These are phyloP conservation scores for Elsinoe arachidis DNA, from an alignment of 2,329 filamentous ascomycete genomes.

Conservation along the genomic window DNA sequence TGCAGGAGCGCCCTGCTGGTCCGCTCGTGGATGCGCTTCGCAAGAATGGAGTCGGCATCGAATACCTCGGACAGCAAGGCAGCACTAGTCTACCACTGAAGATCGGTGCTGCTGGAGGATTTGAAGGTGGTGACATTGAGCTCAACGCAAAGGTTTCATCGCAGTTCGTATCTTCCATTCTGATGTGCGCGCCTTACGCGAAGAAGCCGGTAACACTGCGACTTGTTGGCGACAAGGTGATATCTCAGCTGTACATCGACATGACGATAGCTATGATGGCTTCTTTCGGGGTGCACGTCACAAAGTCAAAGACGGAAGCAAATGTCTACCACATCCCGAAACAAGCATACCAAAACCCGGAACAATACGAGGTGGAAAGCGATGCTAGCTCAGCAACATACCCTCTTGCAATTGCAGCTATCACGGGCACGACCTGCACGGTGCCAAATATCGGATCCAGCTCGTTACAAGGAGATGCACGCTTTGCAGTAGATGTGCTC, in stretches of 20 bases:
- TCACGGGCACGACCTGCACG: constrained; percentile 91
- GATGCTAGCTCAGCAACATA: constrained; percentile 98
- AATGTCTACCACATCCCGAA: constrained; percentile 93
- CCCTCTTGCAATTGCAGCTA: constrained; percentile 84
- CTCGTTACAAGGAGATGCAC: constrained; percentile 89
- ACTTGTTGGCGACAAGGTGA: constrained; percentile 91
- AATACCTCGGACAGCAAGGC: constrained; percentile 74
- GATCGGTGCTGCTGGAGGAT: constrained; percentile 72
- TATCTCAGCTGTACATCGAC: constrained; percentile 94
- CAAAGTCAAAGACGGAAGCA: constrained; percentile 64
- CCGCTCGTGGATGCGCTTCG: constrained; percentile 84
- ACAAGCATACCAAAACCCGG: constrained; percentile 72
- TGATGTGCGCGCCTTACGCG: constrained; percentile 95
- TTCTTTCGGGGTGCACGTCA: constrained; percentile 75
- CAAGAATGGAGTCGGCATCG: constrained; percentile 75
- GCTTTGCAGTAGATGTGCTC: constrained; percentile 84
- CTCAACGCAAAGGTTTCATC: constrained; percentile 92
- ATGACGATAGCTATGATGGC: constrained; percentile 99
- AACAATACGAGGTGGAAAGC: constrained; percentile 85
- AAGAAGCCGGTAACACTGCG: constrained; percentile 86
- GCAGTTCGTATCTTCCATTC: constrained; percentile 94
- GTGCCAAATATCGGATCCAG: constrained; percentile 90
- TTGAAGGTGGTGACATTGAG: constrained; percentile 80
- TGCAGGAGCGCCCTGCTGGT: constrained; percentile 93
- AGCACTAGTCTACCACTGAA: constrained; percentile 78